Evolutionary conservation across 768 basidiomycete genomes (phyloP).

Genomic region (Pilatotrama ljubarskyi): DNA sequence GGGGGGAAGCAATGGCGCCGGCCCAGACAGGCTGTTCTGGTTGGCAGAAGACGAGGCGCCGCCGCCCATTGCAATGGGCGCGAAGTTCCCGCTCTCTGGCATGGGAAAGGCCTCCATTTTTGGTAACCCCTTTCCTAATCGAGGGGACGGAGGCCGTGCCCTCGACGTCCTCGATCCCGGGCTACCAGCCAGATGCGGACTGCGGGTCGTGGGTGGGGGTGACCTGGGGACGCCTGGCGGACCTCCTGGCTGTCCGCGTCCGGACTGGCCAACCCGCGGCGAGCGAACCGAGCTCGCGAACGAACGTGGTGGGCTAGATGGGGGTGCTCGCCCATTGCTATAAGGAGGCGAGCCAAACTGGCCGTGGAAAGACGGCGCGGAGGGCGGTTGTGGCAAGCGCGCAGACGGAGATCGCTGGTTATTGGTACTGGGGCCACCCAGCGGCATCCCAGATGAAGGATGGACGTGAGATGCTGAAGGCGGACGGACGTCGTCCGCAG

Average conservation of each 20-base stretch:
- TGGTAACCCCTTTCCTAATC: constrained; percentile 11
- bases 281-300: constrained; percentile 14
- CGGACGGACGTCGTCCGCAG: constrained; percentile 22
- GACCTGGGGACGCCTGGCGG: constrained; percentile 12
- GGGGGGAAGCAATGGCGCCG: constrained; percentile 12
- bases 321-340: constrained; percentile 7
- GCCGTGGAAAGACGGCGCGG: constrained; percentile 11
- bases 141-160: constrained; percentile 17
- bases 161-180: constrained; percentile 18
- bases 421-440: not conserved
- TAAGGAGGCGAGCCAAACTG: constrained; percentile 17
- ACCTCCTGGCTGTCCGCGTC: constrained; percentile 1
- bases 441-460: constrained; percentile 1
- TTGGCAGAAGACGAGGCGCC: not conserved
- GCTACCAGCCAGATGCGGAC: constrained; percentile 15
- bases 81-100: constrained; percentile 16
- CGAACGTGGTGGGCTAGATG: constrained; percentile 4
- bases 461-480: constrained; percentile 21
- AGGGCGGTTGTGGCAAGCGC: constrained; percentile 7
- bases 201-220: constrained; percentile 14
- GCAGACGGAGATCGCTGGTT: constrained; percentile 16
- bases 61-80: not conserved
- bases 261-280: constrained; percentile 3
- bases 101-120: constrained; percentile 13
- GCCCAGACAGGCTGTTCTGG: not conserved